Evolutionary conservation across 257 asterid genomes (phyloP).

Genomic region (Voacanga thouarsii): DNA sequence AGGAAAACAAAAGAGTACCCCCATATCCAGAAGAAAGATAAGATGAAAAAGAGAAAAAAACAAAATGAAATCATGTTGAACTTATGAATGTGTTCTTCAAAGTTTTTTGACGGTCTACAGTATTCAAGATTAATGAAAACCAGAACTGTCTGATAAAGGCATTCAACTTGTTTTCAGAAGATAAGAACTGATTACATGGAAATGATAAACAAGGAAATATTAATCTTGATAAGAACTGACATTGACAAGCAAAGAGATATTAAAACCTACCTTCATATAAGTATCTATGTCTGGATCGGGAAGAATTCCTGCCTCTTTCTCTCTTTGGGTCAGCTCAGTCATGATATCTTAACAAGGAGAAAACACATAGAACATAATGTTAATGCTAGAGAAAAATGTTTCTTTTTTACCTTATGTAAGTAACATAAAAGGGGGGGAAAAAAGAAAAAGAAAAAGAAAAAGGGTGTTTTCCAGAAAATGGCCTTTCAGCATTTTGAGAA

Average conservation of each 20-base stretch:
- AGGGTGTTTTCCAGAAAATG: neutral
- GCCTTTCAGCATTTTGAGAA: conserved; percentile 2
- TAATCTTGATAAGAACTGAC: no score
- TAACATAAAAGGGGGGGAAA: no score
- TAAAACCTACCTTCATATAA: conserved; percentile 63
- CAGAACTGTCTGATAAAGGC: neutral
- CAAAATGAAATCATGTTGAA: neutral
- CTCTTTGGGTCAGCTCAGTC: conserved; percentile 59
- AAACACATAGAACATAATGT: neutral
- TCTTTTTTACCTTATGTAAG: neutral
- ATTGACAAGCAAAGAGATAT: neutral
- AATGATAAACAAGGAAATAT: neutral
- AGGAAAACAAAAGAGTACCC: neutral
- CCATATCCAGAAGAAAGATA: neutral
- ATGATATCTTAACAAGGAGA: conserved; percentile 40
- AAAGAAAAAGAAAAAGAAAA: neutral
- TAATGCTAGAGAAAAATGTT: neutral
- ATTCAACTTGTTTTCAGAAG: neutral
- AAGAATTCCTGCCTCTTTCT: conserved; percentile 59
- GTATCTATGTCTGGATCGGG: conserved; percentile 76
- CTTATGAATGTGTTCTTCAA: neutral
- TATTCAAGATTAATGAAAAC: neutral
- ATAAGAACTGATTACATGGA: neutral
- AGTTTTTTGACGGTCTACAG: neutral
- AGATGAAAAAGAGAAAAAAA: neutral